These are phyloP conservation scores for Alnus rubra DNA, from an alignment of 306 rosid species.

Conservation along the genomic window DNA sequence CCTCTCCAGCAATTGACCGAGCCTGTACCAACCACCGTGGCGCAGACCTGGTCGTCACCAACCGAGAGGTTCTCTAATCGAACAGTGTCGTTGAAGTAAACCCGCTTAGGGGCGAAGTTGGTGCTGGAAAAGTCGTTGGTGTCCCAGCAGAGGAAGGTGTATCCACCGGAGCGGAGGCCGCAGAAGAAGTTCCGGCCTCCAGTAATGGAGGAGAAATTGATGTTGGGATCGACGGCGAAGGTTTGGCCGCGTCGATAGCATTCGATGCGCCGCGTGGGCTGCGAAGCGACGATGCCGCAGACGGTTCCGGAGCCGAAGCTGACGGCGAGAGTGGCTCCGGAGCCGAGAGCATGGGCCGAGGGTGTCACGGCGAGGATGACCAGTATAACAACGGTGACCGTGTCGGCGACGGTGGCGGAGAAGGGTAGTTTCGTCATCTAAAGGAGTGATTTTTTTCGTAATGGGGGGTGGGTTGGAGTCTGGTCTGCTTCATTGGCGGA, in stretches of 20 bases:
- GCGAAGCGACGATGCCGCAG: slow-evolving; percentile 64
- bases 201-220: slow-evolving; percentile 58
- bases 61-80: slow-evolving; percentile 57
- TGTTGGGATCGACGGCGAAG: slow-evolving; percentile 41
- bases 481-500: slow-evolving; percentile 62
- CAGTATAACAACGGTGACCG: slow-evolving; percentile 9
- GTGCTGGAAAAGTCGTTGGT: slow-evolving; percentile 11
- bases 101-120: slow-evolving; percentile 36
- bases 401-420: slow-evolving; percentile 16
- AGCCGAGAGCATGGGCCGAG: slow-evolving; percentile 54
- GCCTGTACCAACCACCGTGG: slow-evolving; percentile 47
- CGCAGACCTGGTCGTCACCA: slow-evolving; percentile 69
- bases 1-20: slow-evolving; percentile 63
- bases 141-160: slow-evolving; percentile 60
- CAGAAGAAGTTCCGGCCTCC: slow-evolving; percentile 69
- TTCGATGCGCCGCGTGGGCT: slow-evolving; percentile 48
- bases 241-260: slow-evolving; percentile 56
- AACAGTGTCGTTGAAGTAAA: slow-evolving; percentile 41
- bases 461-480: slow-evolving; percentile 34
- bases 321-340: slow-evolving; percentile 74
- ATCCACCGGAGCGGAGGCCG: slow-evolving; percentile 66
- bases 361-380: slow-evolving; percentile 17
- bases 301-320: slow-evolving; percentile 52
- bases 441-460: slow-evolving; percentile 30
- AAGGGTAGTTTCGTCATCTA: slow-evolving; percentile 61